These are phyloP conservation scores for Penicillium sp. DNA, from an alignment of 2,329 filamentous ascomycete genomes.

Conservation along the genomic window DNA sequence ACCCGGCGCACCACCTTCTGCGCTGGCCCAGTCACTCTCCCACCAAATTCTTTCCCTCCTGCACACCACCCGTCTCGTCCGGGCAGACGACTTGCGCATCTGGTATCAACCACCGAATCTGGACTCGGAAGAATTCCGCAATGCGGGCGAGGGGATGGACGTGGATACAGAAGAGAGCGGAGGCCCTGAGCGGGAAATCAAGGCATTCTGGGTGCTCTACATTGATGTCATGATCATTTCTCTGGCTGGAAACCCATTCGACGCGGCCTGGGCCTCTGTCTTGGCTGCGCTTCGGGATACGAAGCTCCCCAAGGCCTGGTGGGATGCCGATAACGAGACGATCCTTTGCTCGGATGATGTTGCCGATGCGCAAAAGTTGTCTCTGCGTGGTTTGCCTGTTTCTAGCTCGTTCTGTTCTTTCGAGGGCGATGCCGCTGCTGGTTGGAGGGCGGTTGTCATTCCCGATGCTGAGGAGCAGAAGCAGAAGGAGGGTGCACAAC, in stretches of 20 bases:
- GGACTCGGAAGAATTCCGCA: slow-evolving; percentile 32
- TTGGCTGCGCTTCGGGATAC: slow-evolving; percentile 79
- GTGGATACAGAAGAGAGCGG: slow-evolving; percentile 48
- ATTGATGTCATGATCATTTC: slow-evolving; percentile 95
- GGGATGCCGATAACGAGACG: slow-evolving; percentile 77
- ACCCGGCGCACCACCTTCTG: slow-evolving; percentile 76
- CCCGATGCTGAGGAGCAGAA: slow-evolving; percentile 45
- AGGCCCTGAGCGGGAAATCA: slow-evolving; percentile 53
- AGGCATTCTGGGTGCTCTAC: slow-evolving; percentile 92
- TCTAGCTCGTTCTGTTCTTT: slow-evolving; percentile 79
- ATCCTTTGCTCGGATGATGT: slow-evolving; percentile 70
- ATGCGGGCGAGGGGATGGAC: slow-evolving; percentile 49
- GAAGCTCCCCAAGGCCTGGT: slow-evolving; percentile 73
- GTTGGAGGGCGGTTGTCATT: slow-evolving; percentile 41
- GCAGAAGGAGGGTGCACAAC: slow-evolving; percentile 35
- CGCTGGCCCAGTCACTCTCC: slow-evolving; percentile 79
- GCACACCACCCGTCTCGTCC: slow-evolving; percentile 67
- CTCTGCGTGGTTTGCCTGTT: slow-evolving; percentile 67
- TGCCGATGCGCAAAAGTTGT: slow-evolving; percentile 56
- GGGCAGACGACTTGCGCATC: slow-evolving; percentile 69
- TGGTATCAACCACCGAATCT: slow-evolving; percentile 57
- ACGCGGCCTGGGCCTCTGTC: slow-evolving; percentile 83
- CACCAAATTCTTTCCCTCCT: slow-evolving; percentile 76
- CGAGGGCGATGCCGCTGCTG: slow-evolving; percentile 53
- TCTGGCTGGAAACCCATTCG: slow-evolving; percentile 86